Percentiles rank a stretch among this genome's conserved stretches.
Evolutionary conservation across 176 grass and related monocot genomes (phyloP).

Genomic region (Saccharum spontaneum): DNA sequence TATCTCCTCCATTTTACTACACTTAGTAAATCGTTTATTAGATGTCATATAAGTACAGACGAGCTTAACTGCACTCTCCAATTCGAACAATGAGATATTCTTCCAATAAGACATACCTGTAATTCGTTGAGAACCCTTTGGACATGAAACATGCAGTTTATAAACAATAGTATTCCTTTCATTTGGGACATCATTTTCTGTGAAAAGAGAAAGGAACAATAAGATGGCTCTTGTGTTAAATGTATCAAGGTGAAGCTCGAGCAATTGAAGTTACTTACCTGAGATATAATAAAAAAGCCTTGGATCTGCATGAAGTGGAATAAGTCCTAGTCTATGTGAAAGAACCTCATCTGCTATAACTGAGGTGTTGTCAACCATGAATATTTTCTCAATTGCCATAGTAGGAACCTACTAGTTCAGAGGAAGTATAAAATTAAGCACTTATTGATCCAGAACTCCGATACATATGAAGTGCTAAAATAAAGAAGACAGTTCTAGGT

Average conservation of each 20-base stretch:
- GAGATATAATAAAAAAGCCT: constrained; percentile 87
- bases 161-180: constrained; percentile 93
- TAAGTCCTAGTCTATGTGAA: constrained; percentile 82
- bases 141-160: constrained; percentile 74
- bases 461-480: constrained; percentile 3
- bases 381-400: constrained; percentile 92
- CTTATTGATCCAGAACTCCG: constrained; percentile 6
- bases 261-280: constrained; percentile 39
- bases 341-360: constrained; percentile 94
- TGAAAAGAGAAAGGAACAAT: constrained; percentile 26
- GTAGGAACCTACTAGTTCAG: constrained; percentile 66
- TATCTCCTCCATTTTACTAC: too few species aligned
- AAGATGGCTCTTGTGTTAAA: constrained; percentile 17
- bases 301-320: constrained; percentile 88
- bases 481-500: neutral
- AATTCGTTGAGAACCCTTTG: constrained; percentile 51
- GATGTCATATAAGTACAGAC: neutral
- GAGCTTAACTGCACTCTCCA: neutral
- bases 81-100: constrained; percentile 8
- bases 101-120: constrained; percentile 55
- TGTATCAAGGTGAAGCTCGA: constrained; percentile 22
- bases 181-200: constrained; percentile 86
- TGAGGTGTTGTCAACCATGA: constrained; percentile 86
- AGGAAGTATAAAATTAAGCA: neutral
- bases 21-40: neutral